Evolutionary conservation across 2,329 filamentous ascomycete species (phyloP), one percentile per base, ranked within the genome.

Genomic region (Ophiostoma piceae): DNA sequence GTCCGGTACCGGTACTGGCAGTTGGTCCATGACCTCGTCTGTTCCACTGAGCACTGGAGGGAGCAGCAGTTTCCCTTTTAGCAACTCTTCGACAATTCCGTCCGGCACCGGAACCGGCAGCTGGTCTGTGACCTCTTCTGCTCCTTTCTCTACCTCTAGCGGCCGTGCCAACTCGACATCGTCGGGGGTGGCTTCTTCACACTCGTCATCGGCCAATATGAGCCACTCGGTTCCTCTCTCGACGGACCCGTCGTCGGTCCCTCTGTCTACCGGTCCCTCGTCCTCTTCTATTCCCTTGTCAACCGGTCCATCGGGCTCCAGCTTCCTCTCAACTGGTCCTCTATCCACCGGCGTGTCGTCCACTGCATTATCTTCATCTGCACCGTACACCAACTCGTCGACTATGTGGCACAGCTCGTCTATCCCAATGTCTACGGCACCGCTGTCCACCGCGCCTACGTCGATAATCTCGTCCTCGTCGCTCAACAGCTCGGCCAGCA

Each of bases 381-480:
- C 65, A 5, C 39, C 65, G 39, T 43, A 47, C 65, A 66, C 19
- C 41, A 67, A 51, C 43, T 67, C 67, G 19, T 67, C 67, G 19
- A 39, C 47, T 8, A 8, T 22, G 6, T 67, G 47, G 43, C 32
- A 29, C 47, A 67, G 29, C 19, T 67, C 67, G 32, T 67, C 66
- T 5, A 14, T 41, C 16, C n/a, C 67, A 9, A 8, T 43, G 29
- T 39, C 51, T 1, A 67, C 67, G 3, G 29, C 47, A 37, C 29
- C 51, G 8, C 35, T n/a, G n/a, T 60, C 47, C 2, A 57, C 62
- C 35, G 35, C 47, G 2, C 32, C 47, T 5, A 39, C 26, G 26
- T 51, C 65, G 26, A 47, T 26, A 1, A 32, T 37, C 2, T 54
- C 26, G 43, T 67, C 66, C 19, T 19, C 66, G 16, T 57, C 66